A percentile compares a stretch with the other conserved stretches of the same genome.
Evolutionary conservation across 2,329 filamentous ascomycete genomes (phyloP).

Genomic region (Tolypocladium cylindrosporum): DNA sequence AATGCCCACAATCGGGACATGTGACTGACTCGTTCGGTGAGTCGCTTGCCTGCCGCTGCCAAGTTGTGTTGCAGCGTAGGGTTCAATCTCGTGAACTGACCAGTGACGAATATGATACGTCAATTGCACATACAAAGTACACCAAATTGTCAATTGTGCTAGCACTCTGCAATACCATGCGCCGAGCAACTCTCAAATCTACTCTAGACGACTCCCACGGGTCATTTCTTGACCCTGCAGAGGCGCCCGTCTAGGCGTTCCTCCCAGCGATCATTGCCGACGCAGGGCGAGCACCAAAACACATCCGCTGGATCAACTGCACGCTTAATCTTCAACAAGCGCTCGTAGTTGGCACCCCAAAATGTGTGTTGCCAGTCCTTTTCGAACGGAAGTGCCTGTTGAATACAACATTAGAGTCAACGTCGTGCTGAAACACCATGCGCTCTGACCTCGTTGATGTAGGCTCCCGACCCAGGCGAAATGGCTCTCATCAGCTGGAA

Average conservation of each 20-base stretch:
- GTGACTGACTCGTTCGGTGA: too few relatives aligned
- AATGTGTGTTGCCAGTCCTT: slow-evolving; percentile 28
- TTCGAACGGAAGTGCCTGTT: slow-evolving; percentile 23
- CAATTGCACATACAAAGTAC: too few relatives aligned
- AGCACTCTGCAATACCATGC: not conserved
- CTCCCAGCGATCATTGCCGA: slow-evolving; percentile 33
- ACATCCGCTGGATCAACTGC: slow-evolving; percentile 35
- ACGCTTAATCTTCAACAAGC: slow-evolving; percentile 33
- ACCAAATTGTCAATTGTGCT: too few relatives aligned
- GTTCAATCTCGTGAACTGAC: too few relatives aligned
- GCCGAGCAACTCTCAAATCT: not conserved
- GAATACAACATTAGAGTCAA: accelerated
- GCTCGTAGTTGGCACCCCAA: slow-evolving; percentile 35
- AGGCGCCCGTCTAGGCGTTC: slow-evolving; percentile 13
- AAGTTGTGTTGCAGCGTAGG: too few relatives aligned
- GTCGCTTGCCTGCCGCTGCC: too few relatives aligned
- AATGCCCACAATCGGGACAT: not conserved
- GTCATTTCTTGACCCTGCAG: slow-evolving; percentile 7
- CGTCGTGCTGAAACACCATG: not conserved
- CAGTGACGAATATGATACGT: too few relatives aligned
- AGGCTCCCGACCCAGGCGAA: slow-evolving; percentile 29
- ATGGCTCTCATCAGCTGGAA: slow-evolving; percentile 28
- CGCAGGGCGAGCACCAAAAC: slow-evolving; percentile 37
- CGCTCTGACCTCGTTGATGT: slow-evolving; percentile 32
- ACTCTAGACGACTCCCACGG: not conserved